A percentile compares a stretch with the other conserved stretches of the same genome.
phyloP scores from a whole-genome alignment of 208 protist species.

The Angomonas desouzai region DNA sequence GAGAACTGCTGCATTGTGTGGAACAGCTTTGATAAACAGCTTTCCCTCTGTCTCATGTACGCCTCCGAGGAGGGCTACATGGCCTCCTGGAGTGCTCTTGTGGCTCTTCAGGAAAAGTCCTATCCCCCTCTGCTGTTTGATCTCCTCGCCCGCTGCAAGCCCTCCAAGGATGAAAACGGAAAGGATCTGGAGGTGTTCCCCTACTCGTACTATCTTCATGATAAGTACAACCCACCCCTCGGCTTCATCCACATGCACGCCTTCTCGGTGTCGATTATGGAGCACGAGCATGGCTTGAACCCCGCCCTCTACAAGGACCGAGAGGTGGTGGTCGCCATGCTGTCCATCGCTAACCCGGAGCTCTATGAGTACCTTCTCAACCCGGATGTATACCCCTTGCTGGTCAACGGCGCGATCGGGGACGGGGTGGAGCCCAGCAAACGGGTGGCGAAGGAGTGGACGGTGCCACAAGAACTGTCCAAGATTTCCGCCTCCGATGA shows the following conservation, averaged over 20 bases:
- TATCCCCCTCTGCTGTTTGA: constrained; percentile 53
- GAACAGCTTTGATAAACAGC: constrained; percentile 74
- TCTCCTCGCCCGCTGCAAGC: constrained; percentile 37
- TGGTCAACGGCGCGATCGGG: constrained; percentile 26
- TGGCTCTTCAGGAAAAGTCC: constrained; percentile 69
- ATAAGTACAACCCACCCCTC: constrained; percentile 55
- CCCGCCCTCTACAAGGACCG: constrained; percentile 44
- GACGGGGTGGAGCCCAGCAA: neutral
- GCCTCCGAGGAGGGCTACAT: constrained; percentile 63
- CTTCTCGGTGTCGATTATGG: constrained; percentile 63
- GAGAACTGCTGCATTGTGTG: constrained; percentile 87
- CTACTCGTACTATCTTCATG: constrained; percentile 69
- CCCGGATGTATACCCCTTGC: constrained; percentile 33
- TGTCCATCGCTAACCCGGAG: constrained; percentile 48
- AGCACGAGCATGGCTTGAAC: constrained; percentile 39
- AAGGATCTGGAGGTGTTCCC: constrained; percentile 19
- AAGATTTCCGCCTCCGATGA: constrained; percentile 45
- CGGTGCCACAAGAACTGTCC: constrained; percentile 28
- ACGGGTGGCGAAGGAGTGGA: constrained; percentile 8
- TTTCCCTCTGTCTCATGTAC: constrained; percentile 79
- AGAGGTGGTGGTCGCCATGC: constrained; percentile 35
- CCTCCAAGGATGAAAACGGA: constrained; percentile 1
- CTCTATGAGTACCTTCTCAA: constrained; percentile 53
- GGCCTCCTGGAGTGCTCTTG: constrained; percentile 68
- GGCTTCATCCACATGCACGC: constrained; percentile 76